A percentile compares a stretch with the other conserved stretches of the same genome.
Evolutionary conservation across 306 rosid genomes (phyloP).

Genomic region (Luffa aegyptiaca): DNA sequence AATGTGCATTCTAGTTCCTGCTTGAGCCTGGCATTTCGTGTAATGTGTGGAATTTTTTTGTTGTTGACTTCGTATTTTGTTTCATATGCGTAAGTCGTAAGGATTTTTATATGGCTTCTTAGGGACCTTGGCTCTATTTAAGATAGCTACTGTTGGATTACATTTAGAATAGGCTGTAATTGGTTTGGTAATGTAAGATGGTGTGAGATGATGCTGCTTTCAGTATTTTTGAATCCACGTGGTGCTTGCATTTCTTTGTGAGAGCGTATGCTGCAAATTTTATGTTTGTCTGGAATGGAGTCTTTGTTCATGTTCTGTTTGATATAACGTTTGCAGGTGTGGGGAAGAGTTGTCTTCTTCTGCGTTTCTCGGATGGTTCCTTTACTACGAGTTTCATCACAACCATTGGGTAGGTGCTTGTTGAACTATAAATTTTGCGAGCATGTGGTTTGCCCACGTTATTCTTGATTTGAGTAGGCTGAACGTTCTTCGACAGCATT

Average conservation of each 20-base stretch:
- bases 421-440: not conserved
- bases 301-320: not conserved
- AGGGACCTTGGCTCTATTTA: not conserved
- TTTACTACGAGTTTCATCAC: constrained; percentile 94
- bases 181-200: not conserved
- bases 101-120: not conserved
- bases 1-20: not conserved
- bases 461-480: constrained; percentile 19
- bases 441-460: not conserved
- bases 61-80: not conserved
- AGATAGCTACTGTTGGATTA: not conserved
- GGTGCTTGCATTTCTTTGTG: not conserved
- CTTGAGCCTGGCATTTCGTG: not conserved
- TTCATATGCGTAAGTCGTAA: not conserved
- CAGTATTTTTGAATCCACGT: not conserved
- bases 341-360: constrained; percentile 94
- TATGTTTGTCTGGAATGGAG: not conserved
- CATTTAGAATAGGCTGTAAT: not conserved
- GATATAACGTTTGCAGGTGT: constrained; percentile 45
- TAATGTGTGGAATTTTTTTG: not conserved
- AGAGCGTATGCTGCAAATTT: not conserved
- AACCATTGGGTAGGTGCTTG: constrained; percentile 66
- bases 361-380: constrained; percentile 97
- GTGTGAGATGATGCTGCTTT: not conserved
- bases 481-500: constrained; percentile 43